Base-by-base conservation (phyloP, 2,329 filamentous ascomycete genomes). In the Hypoxylon rubiginosum region DNA sequence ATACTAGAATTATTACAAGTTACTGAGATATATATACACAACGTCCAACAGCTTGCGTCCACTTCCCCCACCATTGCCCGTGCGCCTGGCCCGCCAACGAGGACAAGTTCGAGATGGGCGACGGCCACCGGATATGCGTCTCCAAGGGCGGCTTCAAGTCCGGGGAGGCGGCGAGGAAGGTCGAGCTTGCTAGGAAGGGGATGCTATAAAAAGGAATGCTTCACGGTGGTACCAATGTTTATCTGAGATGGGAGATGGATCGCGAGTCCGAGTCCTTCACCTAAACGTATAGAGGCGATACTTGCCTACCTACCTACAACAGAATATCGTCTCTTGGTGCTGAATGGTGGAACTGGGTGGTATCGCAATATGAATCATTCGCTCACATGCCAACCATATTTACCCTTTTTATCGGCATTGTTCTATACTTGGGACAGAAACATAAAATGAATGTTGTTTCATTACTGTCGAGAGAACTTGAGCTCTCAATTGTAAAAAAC, bases 11-110 rank as follows among this genome's bases (percentile, higher is more conserved):
- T 34, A 19, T 43, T 10, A 43, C 6, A 43, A 17, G 39, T 43
- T 24, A 8, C 39, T 43, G 17, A 53, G 19, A 34, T 24, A 30
- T n/a, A 43, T 39, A 21, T 43, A 32, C 21, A 48, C 51, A n/a
- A 15, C 34, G 49, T 26, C 5, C 10, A 24, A 24, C 21, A 82
- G 92, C 94, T 36, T 99, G 96, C 82, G 96, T 99, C 6, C 91
- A 97, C 78, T 96, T 97, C 82, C 94, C 96, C 1, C 95, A 98
- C 79, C 96, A 99, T 81, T 99, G 96, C 80, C 96, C 96, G 28
- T 99, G 96, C 81, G 86, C 93, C 1, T 97, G 91, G 82, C 90
- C 91, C 1, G 81, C 84, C 8, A 83, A 91, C 67, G 90, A 95
- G 76, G 92, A 95, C 71, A 96, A 96, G 76, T 87, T 93, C 68